Percentiles rank a stretch among this genome's conserved stretches.
Conservation (phyloP, 2,329 filamentous ascomycete species). For the Elsinoe perseae region DNA sequence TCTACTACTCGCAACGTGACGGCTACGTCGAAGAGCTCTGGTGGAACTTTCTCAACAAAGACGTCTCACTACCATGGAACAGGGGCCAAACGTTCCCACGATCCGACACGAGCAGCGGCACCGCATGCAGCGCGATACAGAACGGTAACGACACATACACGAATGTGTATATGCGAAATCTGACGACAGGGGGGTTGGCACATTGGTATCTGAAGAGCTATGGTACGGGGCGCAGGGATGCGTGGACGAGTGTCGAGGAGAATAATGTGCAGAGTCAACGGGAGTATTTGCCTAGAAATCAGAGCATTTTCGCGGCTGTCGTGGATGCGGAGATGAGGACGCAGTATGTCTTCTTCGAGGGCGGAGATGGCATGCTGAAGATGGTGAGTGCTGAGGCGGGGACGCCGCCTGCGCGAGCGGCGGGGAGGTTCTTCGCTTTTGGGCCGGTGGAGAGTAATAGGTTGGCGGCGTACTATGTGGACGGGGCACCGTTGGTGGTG, state of each 20-base stretch:
- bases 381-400: conserved; percentile 1
- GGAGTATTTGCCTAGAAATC: not conserved
- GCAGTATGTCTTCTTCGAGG: conserved; percentile 12
- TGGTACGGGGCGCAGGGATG: not conserved
- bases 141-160: conserved; percentile 9
- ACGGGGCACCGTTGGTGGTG: conserved; percentile 5
- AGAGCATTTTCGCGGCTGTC: not conserved
- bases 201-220: conserved; percentile 9
- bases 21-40: not conserved
- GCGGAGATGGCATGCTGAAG: not conserved
- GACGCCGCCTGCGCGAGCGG: not conserved
- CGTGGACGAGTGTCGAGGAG: not conserved
- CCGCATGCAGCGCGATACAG: not conserved
- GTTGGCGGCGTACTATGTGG: not conserved
- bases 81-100: not conserved
- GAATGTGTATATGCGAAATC: conserved; percentile 10
- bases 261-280: not conserved
- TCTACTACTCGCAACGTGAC: not conserved
- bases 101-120: not conserved
- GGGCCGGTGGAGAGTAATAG: conserved; percentile 1
- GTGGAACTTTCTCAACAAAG: conserved; percentile 9
- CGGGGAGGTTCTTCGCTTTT: not conserved
- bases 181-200: not conserved
- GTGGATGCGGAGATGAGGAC: not conserved
- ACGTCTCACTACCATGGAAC: conserved; percentile 5